Base-by-base conservation (phyloP, 441 rosid species). In the Brassica balearica region DNA sequence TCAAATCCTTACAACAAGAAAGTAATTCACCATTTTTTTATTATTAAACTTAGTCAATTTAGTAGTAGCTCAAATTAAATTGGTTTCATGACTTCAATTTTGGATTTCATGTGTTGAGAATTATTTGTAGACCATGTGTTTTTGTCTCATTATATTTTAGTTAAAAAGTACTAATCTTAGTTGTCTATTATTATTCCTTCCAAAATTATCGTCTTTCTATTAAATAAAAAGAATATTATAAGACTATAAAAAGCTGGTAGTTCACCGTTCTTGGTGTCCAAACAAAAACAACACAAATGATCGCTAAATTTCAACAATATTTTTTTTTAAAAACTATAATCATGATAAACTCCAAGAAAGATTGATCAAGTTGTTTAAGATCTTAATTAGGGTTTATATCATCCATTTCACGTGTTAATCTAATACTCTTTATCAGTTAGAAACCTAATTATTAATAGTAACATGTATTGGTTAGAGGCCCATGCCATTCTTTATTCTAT, bases 81-180 rank as follows among this genome's bases (percentile, higher is more conserved):
- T 71, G 32, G 19, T 23, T 19, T 20, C 60, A 2, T 6, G 68
- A 58, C 20, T 53, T 65, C 7, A 41, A 10, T 58, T 77, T 77
- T 71, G 53, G 62, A 14, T 8, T 71, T 43, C 76, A 65, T 56
- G 72, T 77, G 72, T 58, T 65, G 53, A 77, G 66, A 17, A 58
- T 55, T 15, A 64, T 56, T 41, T 41, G 55, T 65, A 71, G 53
- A 41, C 68, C 68, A 77, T 58, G 62, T 76, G 70, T 64, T 71
- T 51, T 77, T 70, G 65, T 77, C 69, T 1, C 56, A 62, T 69
- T 23, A 46, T 68, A 10, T 48, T 17, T 27, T n/a, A 8, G 20
- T 58, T 41, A 2, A n/a, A 61, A 48, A 6, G 46, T 22, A 14
- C 71, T 69, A 63, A 64, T 53, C 59, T 69, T 32, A 27, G 64